Conservation (phyloP, 2,329 filamentous ascomycete genomes). For the Pseudogymnoascus sp. region DNA sequence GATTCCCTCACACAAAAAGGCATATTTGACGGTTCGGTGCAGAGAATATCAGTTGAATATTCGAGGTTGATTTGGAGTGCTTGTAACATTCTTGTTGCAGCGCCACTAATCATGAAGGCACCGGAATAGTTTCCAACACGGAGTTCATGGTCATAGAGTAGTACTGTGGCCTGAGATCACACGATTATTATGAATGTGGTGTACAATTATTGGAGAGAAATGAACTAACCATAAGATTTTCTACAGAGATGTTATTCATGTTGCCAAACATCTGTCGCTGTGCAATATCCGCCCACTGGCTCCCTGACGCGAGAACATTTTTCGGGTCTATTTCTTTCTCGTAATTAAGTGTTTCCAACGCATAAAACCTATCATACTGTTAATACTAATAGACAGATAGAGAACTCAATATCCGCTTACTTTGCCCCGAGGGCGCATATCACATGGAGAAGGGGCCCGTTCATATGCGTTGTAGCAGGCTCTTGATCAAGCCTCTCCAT, state of each 20-base stretch:
- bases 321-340: neutral
- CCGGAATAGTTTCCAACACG: slow-evolving; percentile 27
- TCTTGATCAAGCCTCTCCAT: slow-evolving; percentile 23
- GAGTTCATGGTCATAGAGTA: slow-evolving; percentile 27
- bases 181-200: neutral
- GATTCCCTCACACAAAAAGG: slow-evolving; percentile 22
- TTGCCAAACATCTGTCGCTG: slow-evolving; percentile 4
- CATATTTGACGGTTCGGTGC: slow-evolving; percentile 17
- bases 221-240: slow-evolving; percentile 11
- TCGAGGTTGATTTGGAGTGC: slow-evolving; percentile 28
- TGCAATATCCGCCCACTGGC: slow-evolving; percentile 10
- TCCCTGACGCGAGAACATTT: slow-evolving; percentile 6
- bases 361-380: slow-evolving; percentile 2
- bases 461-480: slow-evolving; percentile 13
- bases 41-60: slow-evolving; percentile 26
- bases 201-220: neutral
- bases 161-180: slow-evolving; percentile 22
- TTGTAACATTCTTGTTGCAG: slow-evolving; percentile 27
- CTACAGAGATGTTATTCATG: slow-evolving; percentile 8
- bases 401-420: slow-evolving; percentile 12
- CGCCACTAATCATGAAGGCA: slow-evolving; percentile 27
- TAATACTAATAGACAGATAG: neutral
- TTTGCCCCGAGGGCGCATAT: slow-evolving; percentile 24
- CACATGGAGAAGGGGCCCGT: slow-evolving; percentile 21
- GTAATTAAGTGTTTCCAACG: neutral